Base-by-base conservation (phyloP, 441 rosid genomes). In the Corymbia calophylla region DNA sequence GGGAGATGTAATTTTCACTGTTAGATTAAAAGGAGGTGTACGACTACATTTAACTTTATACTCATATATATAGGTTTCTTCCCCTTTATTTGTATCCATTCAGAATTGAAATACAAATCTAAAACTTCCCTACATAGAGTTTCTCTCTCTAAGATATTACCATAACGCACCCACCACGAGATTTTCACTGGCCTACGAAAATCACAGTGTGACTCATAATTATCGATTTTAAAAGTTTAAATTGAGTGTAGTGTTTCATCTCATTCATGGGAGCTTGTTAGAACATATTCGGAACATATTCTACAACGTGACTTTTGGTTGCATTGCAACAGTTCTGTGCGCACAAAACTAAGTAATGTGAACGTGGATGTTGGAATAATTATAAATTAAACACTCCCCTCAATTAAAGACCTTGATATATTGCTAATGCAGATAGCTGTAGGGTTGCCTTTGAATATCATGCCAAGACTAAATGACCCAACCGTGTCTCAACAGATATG, bases 341-440 rank as follows among this genome's bases (percentile, higher is more conserved):
- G 23, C 60, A 8, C 27, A 1, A 56, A 56, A 56, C 27, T 35
- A 35, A 35, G 39, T n/a, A n/a, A 35, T 35, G 4, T 35, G 39
- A 35, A 35, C 4, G 39, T 35, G 39, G 39, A 35, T 35, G 44
- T 39, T 39, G 44, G 44, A 39, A 39, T 39, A 39, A 39, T 39
- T 39, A 39, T 39, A 39, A 39, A 39, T 39, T 39, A 39, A 39
- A 39, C 44, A 39, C 44, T 39, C 44, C 44, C 44, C 44, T 39
- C 98, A 89, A 92, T 95, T 91, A 95, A 94, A 89, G 99, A 96
- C 94, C 93, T 97, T 56, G 99, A 98, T 94, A 94, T 98, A 90
- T 93, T 94, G 92, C 90, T 98, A 89, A 96, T 95, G 64, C 99
- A 98, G 99, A 93, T 98, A 91, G 98, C 98, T 90, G 97, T 99